Conservation (phyloP, 768 basidiomycete genomes). For the Melanogaster broomeanus region DNA sequence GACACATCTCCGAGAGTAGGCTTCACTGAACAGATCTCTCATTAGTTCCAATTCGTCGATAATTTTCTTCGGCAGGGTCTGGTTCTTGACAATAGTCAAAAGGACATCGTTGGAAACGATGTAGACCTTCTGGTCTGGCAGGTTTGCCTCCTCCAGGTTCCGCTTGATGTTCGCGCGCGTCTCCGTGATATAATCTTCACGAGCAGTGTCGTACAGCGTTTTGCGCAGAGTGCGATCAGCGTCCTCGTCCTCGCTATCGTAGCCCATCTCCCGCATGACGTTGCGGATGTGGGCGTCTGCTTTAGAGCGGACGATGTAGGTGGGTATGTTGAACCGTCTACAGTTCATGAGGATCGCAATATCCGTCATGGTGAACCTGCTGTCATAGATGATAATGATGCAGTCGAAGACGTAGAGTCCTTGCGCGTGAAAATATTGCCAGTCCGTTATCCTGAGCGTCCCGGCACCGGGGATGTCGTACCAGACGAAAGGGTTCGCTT, state of each 20-base stretch:
- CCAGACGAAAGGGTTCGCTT: slow-evolving; percentile 18
- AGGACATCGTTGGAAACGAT: slow-evolving; percentile 25
- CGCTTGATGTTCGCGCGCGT: slow-evolving; percentile 16
- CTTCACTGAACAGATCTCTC: slow-evolving; percentile 14
- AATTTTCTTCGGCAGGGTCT: slow-evolving; percentile 11
- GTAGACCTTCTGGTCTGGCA: slow-evolving; percentile 28
- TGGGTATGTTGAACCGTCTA: slow-evolving; percentile 16
- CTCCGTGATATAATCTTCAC: slow-evolving; percentile 14
- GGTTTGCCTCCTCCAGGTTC: slow-evolving; percentile 22
- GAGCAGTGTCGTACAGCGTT: slow-evolving; percentile 8
- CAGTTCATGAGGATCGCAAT: slow-evolving; percentile 18
- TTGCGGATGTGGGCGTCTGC: slow-evolving; percentile 23
- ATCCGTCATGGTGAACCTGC: slow-evolving; percentile 23
- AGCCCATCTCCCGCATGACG: slow-evolving; percentile 17
- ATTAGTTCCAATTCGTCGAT: slow-evolving; percentile 27
- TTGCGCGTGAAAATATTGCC: slow-evolving; percentile 25
- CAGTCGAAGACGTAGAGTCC: slow-evolving; percentile 28
- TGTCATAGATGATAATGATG: slow-evolving; percentile 22
- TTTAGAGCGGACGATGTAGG: slow-evolving; percentile 24
- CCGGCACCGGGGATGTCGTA: slow-evolving; percentile 25
- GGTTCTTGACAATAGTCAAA: slow-evolving; percentile 16
- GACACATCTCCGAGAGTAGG: background rate
- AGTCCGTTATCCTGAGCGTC: slow-evolving; percentile 16
- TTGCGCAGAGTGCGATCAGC: slow-evolving; percentile 11
- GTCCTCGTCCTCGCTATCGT: slow-evolving; percentile 19